These are phyloP conservation scores for Solanum etuberosum DNA, from an alignment of 257 asterid genomes.

Conservation along the genomic window DNA sequence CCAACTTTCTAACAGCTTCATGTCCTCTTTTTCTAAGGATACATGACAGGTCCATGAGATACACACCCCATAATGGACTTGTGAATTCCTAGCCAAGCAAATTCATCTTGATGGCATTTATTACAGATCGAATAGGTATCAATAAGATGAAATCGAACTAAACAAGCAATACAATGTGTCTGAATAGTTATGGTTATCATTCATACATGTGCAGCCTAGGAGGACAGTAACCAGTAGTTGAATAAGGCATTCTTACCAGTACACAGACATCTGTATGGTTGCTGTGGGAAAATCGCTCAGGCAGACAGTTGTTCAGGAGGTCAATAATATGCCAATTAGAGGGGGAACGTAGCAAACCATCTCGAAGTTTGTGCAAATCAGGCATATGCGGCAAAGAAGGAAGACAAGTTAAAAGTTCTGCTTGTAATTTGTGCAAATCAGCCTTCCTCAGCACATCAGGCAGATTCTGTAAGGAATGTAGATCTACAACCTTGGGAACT, in stretches of 20 bases:
- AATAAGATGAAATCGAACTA: background rate
- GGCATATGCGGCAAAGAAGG: constrained; percentile 79
- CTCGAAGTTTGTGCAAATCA: constrained; percentile 49
- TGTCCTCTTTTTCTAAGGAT: background rate
- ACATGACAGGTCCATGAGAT: background rate
- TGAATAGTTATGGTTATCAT: background rate
- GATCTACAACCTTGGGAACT: constrained; percentile 67
- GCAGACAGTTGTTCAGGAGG: constrained; percentile 66
- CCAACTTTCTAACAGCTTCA: background rate
- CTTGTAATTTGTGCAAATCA: constrained; percentile 59
- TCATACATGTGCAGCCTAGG: background rate
- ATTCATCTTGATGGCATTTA: background rate
- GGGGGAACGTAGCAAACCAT: constrained; percentile 44
- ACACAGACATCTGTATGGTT: constrained; percentile 56
- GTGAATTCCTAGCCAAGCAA: background rate
- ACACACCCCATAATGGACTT: background rate
- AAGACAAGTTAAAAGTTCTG: constrained; percentile 55
- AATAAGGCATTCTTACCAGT: constrained; percentile 40
- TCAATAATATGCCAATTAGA: constrained; percentile 73
- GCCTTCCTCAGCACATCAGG: constrained; percentile 62
- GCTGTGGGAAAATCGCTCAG: constrained; percentile 50
- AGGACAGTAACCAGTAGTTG: background rate
- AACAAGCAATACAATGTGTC: background rate
- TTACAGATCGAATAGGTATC: background rate
- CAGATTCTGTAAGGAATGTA: constrained; percentile 43